These are phyloP conservation scores for Centrapalus pauciflorus DNA, from an alignment of 129 eudicot species.

Conservation along the genomic window DNA sequence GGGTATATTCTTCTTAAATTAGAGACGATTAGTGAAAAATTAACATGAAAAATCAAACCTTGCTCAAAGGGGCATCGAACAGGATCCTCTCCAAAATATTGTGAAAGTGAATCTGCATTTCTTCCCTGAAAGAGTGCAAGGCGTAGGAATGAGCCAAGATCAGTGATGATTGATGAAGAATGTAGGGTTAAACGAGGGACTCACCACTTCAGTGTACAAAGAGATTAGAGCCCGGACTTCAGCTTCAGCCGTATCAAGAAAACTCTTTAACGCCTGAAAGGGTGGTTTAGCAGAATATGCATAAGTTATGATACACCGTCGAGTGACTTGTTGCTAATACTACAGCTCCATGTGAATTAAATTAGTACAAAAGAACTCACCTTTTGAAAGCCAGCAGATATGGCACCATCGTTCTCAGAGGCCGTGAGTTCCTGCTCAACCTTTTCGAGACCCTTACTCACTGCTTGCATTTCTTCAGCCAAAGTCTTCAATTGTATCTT, in stretches of 20 bases:
- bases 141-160: constrained; percentile 8
- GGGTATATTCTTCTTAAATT: background rate
- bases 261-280: constrained; percentile 75
- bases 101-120: constrained; percentile 89
- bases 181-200: constrained; percentile 9
- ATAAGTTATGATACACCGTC: background rate
- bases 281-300: background rate
- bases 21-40: background rate
- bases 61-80: constrained; percentile 97
- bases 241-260: constrained; percentile 97
- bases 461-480: constrained; percentile 99
- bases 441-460: constrained; percentile 97
- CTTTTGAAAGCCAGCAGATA: constrained; percentile 81
- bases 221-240: constrained; percentile 89
- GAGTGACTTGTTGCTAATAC: background rate
- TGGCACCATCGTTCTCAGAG: constrained; percentile 73
- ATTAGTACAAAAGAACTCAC: constrained; percentile 26
- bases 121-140: constrained; percentile 96
- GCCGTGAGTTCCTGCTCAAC: constrained; percentile 96
- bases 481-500: constrained; percentile 91
- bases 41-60: constrained; percentile 47
- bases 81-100: constrained; percentile 97
- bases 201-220: constrained; percentile 91
- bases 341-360: background rate
- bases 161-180: background rate